A percentile compares a stretch with the other conserved stretches of the same genome.
Conservation (phyloP, 805 yeast genomes). For the Wickerhamiella vanderwaltii region DNA sequence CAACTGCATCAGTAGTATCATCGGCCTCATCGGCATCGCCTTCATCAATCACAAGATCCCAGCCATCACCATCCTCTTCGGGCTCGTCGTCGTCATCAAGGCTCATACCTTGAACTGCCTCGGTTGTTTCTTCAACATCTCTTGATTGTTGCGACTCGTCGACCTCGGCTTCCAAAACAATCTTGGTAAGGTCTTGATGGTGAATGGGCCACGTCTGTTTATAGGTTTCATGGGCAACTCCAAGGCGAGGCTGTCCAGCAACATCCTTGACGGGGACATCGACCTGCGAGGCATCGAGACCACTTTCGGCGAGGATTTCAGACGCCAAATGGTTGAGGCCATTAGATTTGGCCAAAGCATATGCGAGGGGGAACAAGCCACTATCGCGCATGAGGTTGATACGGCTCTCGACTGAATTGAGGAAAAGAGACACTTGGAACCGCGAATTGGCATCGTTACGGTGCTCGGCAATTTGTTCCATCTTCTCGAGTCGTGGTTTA, state of each 20-base stretch:
- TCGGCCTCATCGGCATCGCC: conserved; percentile 65
- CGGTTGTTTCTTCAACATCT: conserved; percentile 23
- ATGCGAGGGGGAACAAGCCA: conserved; percentile 81
- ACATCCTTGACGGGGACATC: conserved; percentile 38
- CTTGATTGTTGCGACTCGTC: conserved; percentile 19
- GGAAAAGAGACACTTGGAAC: conserved; percentile 70
- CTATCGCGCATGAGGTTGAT: conserved; percentile 59
- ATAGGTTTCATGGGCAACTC: conserved; percentile 35
- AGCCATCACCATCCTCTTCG: conserved; percentile 30
- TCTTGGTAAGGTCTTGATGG: conserved; percentile 27
- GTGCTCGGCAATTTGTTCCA: conserved; percentile 81
- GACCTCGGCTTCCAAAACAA: conserved; percentile 34
- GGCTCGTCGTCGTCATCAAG: conserved; percentile 33
- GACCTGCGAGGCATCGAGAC: conserved; percentile 49
- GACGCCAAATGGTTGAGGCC: conserved; percentile 70
- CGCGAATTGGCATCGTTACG: conserved; percentile 71
- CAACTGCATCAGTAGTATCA: conserved; percentile 18
- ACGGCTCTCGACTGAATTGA: conserved; percentile 63
- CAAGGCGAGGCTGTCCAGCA: conserved; percentile 32
- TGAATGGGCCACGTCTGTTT: conserved; percentile 69
- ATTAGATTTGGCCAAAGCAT: conserved; percentile 78
- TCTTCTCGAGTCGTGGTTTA: conserved; percentile 54
- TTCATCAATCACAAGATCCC: conserved; percentile 32
- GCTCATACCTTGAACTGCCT: conserved; percentile 8
- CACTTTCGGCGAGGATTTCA: conserved; percentile 58